These are phyloP conservation scores for Beauveria scarabaeidicola DNA, from an alignment of 2,329 filamentous ascomycete genomes.

Conservation along the genomic window DNA sequence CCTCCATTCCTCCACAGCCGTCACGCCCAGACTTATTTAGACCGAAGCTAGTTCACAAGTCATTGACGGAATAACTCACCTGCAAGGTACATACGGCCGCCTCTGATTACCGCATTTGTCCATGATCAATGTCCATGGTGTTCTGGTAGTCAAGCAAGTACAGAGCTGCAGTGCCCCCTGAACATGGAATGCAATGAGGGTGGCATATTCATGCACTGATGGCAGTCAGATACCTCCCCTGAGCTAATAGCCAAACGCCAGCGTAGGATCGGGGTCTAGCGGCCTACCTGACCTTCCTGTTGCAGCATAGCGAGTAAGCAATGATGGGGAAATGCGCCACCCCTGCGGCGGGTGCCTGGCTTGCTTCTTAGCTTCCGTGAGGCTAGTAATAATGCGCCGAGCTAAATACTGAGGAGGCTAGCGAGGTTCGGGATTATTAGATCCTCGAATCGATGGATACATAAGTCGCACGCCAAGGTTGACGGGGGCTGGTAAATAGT, in stretches of 20 bases:
- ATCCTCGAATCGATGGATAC: constrained; percentile 8
- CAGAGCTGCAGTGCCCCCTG: neutral
- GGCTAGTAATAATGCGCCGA: neutral
- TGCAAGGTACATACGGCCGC: neutral
- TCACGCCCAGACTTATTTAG: neutral
- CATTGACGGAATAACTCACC: neutral
- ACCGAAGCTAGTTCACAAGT: neutral
- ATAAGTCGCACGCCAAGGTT: neutral
- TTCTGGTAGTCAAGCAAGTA: neutral
- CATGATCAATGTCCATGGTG: neutral
- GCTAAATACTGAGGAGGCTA: neutral
- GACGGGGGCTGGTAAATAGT: neutral
- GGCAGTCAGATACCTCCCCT: neutral
- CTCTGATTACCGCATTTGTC: neutral
- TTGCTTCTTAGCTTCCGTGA: neutral
- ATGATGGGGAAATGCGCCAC: neutral
- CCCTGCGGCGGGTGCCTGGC: neutral
- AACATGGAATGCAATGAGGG: neutral
- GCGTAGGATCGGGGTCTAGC: neutral
- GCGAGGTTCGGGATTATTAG: constrained; percentile 7
- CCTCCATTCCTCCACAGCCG: constrained; percentile 2
- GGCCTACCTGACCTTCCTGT: neutral
- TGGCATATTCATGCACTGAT: neutral
- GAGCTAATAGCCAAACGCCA: neutral
- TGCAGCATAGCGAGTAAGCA: constrained; percentile 8